Percentiles rank a stretch among this genome's conserved stretches.
phyloP scores from a whole-genome alignment of 371 early-diverging fungal genomes.

The Dinochytrium kinnereticum region DNA sequence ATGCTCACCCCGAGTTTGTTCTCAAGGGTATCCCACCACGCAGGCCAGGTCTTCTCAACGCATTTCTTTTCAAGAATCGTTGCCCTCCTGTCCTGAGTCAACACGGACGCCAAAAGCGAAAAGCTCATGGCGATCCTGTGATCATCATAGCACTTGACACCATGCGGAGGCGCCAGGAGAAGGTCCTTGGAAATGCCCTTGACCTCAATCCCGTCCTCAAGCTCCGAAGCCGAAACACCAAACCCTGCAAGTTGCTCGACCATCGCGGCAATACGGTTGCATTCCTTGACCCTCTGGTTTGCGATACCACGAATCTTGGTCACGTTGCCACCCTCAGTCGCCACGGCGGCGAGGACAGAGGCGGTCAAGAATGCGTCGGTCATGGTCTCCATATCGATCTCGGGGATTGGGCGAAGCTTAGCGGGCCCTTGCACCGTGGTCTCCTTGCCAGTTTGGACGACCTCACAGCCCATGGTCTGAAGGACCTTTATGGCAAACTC shows the following conservation, averaged over 20 bases:
- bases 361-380: conserved; percentile 98
- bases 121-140: conserved; percentile 98
- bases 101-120: conserved; percentile 79
- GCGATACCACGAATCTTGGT: conserved; percentile 94
- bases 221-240: conserved; percentile 83
- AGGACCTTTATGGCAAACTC: conserved; percentile 92
- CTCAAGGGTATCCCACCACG: conserved; percentile 95
- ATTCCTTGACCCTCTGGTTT: conserved; percentile 98
- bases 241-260: conserved; percentile 88
- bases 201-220: conserved; percentile 91
- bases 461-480: conserved; percentile 88
- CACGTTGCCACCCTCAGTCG: conserved; percentile 46
- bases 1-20: conserved; percentile 73
- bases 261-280: conserved; percentile 97
- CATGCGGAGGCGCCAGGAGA: conserved; percentile 63
- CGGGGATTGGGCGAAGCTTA: conserved; percentile 71
- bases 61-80: conserved; percentile 91
- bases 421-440: conserved; percentile 94
- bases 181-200: conserved; percentile 61
- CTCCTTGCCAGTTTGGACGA: conserved; percentile 82
- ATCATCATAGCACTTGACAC: conserved; percentile 93
- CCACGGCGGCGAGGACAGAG: conserved; percentile 88
- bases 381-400: conserved; percentile 97
- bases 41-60: conserved; percentile 98
- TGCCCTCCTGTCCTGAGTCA: conserved; percentile 64